Evolutionary conservation across 1,139 yeast species (phyloP).

Genomic region (Pichia sp.): DNA sequence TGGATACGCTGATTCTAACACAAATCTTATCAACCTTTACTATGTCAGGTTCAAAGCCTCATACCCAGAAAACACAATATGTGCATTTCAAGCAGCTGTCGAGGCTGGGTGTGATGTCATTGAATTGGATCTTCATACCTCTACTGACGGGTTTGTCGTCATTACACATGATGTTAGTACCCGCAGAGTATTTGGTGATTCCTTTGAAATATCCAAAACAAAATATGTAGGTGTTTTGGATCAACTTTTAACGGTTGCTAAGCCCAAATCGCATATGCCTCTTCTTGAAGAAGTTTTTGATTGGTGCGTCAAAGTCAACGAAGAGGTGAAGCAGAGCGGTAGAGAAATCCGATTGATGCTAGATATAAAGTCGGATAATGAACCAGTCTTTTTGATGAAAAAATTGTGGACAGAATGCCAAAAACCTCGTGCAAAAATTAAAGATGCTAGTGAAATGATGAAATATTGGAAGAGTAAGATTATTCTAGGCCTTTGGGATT

Average conservation of each 20-base stretch:
- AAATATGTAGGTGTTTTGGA: conserved; percentile 44
- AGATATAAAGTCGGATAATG: conserved; percentile 75
- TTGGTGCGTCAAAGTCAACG: conserved; percentile 48
- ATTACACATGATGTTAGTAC: conserved; percentile 71
- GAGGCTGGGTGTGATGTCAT: conserved; percentile 66
- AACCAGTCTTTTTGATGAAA: conserved; percentile 28
- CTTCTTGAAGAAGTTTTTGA: conserved; percentile 55
- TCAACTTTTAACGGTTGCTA: conserved; percentile 47
- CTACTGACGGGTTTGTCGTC: conserved; percentile 68
- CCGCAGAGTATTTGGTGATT: conserved; percentile 55
- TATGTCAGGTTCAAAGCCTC: conserved; percentile 44
- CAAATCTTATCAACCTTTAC: not conserved
- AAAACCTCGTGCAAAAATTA: not conserved
- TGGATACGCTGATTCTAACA: not conserved
- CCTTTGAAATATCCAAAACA: conserved; percentile 40
- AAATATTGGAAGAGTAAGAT: conserved; percentile 65
- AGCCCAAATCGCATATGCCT: conserved; percentile 55
- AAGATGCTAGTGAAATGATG: conserved; percentile 26
- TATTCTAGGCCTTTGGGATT: conserved; percentile 79
- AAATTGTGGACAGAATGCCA: conserved; percentile 4
- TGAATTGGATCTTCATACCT: conserved; percentile 82
- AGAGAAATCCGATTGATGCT: conserved; percentile 54
- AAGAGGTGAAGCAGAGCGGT: conserved; percentile 19
- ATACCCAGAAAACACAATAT: conserved; percentile 75
- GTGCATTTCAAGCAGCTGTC: conserved; percentile 68